phyloP scores from a whole-genome alignment of 1,284 basidiomycete genomes.

The Mycena citricolor region DNA sequence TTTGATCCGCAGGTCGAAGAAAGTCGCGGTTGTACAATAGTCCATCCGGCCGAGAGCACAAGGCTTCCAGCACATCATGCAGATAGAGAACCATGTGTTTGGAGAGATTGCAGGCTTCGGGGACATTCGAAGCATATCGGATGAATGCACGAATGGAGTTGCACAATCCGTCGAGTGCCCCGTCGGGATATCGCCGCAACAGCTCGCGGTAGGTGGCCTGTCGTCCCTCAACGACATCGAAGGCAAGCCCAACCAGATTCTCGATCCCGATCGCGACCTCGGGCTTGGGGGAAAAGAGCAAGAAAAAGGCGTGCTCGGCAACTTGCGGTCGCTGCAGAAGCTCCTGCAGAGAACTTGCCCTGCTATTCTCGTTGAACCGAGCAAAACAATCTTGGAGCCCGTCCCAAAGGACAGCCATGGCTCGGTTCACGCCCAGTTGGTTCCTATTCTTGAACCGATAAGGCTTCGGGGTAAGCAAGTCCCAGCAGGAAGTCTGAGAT shows the following conservation, averaged over 20 bases:
- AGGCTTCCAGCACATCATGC: conserved; percentile 85
- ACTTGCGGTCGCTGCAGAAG: conserved; percentile 54
- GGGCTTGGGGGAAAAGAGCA: conserved; percentile 82
- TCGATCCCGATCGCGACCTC: conserved; percentile 74
- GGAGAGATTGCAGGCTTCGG: conserved; percentile 84
- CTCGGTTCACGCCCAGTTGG: conserved; percentile 56
- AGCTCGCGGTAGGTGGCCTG: conserved; percentile 82
- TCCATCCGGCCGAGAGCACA: conserved; percentile 74
- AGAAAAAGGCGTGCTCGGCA: conserved; percentile 56
- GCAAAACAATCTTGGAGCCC: conserved; percentile 66
- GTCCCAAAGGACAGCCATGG: conserved; percentile 53
- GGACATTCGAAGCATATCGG: conserved; percentile 58
- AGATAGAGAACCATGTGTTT: conserved; percentile 88
- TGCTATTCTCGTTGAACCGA: conserved; percentile 57
- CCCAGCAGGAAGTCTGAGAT: conserved; percentile 64
- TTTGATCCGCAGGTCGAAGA: conserved; percentile 44
- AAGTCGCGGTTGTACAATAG: conserved; percentile 63
- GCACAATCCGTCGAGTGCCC: conserved; percentile 69
- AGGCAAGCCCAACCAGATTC: conserved; percentile 75
- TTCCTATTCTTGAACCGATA: conserved; percentile 39
- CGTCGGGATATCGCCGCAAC: conserved; percentile 61
- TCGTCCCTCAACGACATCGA: conserved; percentile 83
- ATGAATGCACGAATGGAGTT: conserved; percentile 68
- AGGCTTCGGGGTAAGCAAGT: conserved; percentile 53
- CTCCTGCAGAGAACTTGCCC: conserved; percentile 47